Base-by-base conservation (phyloP, 2,329 filamentous ascomycete species). In the Botrytis paeoniae region DNA sequence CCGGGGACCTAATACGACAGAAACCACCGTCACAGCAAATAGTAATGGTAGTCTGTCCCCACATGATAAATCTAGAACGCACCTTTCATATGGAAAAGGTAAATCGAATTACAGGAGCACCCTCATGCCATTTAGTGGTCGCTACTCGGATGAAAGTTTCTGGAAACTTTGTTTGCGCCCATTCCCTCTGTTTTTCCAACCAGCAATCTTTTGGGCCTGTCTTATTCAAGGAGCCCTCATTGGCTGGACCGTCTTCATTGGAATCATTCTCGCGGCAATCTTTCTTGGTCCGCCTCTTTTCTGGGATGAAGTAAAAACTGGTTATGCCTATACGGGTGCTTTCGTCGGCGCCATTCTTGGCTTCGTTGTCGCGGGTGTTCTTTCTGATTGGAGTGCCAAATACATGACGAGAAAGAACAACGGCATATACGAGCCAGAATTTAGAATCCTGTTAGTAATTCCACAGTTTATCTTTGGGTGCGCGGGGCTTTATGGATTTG, bases 181-280 rank as follows among this genome's bases (percentile, higher is more conserved):
- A 0, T 91, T 98, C 70, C 93, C 93, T 0, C 87, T 98, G 1
- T 91, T 97, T 77, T 81, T 92, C 10, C 95, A 98, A 80, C 95
- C 94, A 0, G 93, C 93, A 12, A 93, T 98, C 77, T 82, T 97
- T 59, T 97, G 94, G 93, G 86, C 85, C 37, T 86, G 85, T 78
- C 85, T 98, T 5, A 93, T 95, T 68, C 95, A 97, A 85, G 95
- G 95, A 25, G 89, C 93, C 7, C 89, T 97, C 80, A 97, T 98
- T 79, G 95, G 95, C 76, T 98, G 95, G 95, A 97, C 95, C 1
- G 93, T 98, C 25, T 93, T 98, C 80, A 95, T 97, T 76, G 92
- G 93, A 73, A 91, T 96, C 74, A 89, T 96, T 76, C 84, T 97
- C 63, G 92, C 91, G n/a, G 89, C 91, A 74, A 91, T 97, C 77